Base-by-base conservation (phyloP, 179 eudicot species). In the Carnegiea gigantea region DNA sequence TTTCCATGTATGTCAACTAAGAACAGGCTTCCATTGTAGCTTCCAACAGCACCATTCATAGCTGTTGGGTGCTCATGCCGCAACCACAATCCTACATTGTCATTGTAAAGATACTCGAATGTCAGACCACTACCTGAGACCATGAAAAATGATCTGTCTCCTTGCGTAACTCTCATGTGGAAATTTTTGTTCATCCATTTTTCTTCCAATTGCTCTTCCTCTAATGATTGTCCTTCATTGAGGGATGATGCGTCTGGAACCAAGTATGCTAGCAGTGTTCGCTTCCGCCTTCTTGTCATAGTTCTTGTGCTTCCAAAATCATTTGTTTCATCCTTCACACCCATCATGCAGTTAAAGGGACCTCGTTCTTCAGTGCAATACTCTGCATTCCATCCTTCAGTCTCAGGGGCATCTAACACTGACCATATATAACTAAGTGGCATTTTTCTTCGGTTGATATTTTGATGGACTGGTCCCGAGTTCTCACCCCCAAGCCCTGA, bases 311-410 rank as follows among this genome's bases (percentile, higher is more conserved):
- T 79, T 43, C 86, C 86, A 6, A 40, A 51, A 15, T 83, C 89
- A 21, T 62, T 84, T 48, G 80, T 54, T 82, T 92, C 96, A 4
- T 92, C 94, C 81, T 85, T 90, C 53, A 87, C 87, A 14, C 98
- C 98, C 30, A 81, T 20, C 64, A 95, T 86, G 81, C 98, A 95
- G 79, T 95, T 93, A 43, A 80, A 62, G 0, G 98, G 96, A 3
- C 98, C 95, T 8, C 90, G 94, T 81, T 86, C 92, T 54, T 89
- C 93, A 0, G 91, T 89, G 87, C 97, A 95, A 71, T 95, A 95
- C 81, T 91, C 93, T 33, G 92, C 91, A 79, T 95, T 95, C 98
- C 98, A 95, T 70, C 98, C 98, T 89, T 95, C 98, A 26, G 87
- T 86, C 83, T 95, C 96, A 0, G 98, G 98, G 44, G 92, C 87